phyloP scores from a whole-genome alignment of 108 stramenopile genomes.

The Skeletonema menzelii region DNA sequence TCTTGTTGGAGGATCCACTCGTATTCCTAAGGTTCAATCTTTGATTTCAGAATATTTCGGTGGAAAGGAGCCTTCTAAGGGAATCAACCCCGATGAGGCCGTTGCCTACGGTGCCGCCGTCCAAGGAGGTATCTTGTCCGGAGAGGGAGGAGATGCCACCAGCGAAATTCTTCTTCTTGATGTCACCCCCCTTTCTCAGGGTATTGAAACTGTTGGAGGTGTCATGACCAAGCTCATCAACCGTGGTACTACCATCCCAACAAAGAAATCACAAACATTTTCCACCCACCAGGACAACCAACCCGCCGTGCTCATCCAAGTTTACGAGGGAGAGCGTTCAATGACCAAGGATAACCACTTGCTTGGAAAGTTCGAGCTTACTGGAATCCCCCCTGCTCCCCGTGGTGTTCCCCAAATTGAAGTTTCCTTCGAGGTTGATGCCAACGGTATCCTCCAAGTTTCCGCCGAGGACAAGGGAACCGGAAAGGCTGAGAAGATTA shows the following conservation, averaged over 20 bases:
- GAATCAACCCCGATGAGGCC: conserved; percentile 98
- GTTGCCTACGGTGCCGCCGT: conserved; percentile 98
- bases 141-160: conserved; percentile 88
- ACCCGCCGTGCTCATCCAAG: conserved; percentile 90
- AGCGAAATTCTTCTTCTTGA: conserved; percentile 89
- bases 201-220: conserved; percentile 95
- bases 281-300: conserved; percentile 97
- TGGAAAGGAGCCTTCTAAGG: conserved; percentile 95
- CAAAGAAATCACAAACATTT: conserved; percentile 94
- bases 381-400: conserved; percentile 93
- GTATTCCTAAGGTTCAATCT: conserved; percentile 94
- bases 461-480: conserved; percentile 91
- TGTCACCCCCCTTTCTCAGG: conserved; percentile 87
- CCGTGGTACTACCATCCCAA: conserved; percentile 94
- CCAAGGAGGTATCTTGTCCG: conserved; percentile 89
- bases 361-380: conserved; percentile 93
- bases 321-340: conserved; percentile 96
- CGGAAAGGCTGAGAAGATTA: conserved; percentile 73
- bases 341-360: conserved; percentile 91
- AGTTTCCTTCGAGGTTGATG: conserved; percentile 92
- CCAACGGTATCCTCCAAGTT: conserved; percentile 95
- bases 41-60: conserved; percentile 94
- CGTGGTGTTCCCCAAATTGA: conserved; percentile 94
- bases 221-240: conserved; percentile 97
- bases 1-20: conserved; percentile 97